phyloP scores from a whole-genome alignment of 306 rosid genomes.

The Glycine tomentella region DNA sequence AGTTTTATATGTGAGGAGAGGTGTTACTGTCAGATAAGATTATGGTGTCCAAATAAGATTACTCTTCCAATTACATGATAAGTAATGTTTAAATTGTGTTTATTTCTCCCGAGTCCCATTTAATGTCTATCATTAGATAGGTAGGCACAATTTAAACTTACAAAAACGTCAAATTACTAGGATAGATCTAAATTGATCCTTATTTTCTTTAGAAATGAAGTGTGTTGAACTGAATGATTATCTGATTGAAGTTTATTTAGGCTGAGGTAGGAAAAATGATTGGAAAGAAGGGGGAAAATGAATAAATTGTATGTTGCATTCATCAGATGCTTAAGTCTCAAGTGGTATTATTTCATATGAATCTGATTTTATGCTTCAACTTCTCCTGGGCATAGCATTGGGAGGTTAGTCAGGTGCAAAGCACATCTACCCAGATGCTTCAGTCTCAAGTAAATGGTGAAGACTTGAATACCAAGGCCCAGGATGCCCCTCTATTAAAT shows the following conservation, averaged over 20 bases:
- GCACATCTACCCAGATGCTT: conserved; percentile 56
- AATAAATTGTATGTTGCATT: conserved; percentile 12
- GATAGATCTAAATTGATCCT: conserved; percentile 10
- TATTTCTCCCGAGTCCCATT: background rate
- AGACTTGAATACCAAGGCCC: conserved; percentile 52
- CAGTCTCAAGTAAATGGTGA: conserved; percentile 62
- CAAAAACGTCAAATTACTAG: conserved; percentile 14
- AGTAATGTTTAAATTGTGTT: background rate
- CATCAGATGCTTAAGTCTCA: background rate
- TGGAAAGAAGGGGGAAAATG: conserved; percentile 14
- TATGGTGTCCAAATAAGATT: conserved; percentile 23
- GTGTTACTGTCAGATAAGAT: conserved; percentile 17
- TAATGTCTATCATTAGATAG: background rate
- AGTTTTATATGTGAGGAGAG: conserved; percentile 15
- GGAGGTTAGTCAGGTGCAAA: conserved; percentile 74
- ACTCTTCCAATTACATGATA: background rate
- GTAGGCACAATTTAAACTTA: background rate
- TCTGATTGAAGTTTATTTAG: conserved; percentile 19
- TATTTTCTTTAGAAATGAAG: conserved; percentile 22
- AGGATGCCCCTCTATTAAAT: conserved; percentile 55
- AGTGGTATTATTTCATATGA: conserved; percentile 23
- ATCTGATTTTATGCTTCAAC: conserved; percentile 48
- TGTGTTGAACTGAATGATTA: background rate
- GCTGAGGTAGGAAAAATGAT: conserved; percentile 22
- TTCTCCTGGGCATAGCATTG: conserved; percentile 73